Conservation (phyloP, 2,329 filamentous ascomycete genomes). For the Metarhizium sp. region DNA sequence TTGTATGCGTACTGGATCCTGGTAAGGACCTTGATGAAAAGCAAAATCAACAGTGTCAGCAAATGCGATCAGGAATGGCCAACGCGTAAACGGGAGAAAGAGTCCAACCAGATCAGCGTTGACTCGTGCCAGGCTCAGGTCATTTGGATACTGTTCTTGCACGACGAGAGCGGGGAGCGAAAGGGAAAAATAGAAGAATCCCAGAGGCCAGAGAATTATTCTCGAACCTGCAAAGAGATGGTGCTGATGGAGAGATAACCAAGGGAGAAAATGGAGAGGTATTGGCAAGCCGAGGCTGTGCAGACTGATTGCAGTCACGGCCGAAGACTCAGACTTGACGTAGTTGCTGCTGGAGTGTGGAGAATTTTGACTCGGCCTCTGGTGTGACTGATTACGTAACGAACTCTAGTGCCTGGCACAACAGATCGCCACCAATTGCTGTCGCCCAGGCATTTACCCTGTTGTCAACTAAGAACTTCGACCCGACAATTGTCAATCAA, state of each 20-base stretch:
- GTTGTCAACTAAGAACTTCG: no score
- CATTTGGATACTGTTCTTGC: conserved; percentile 10
- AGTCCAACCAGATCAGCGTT: conserved; percentile 33
- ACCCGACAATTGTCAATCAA: no score
- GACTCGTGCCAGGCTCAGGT: conserved; percentile 25
- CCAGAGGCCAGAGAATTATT: not conserved
- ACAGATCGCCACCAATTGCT: no score
- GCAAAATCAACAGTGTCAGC: conserved; percentile 23
- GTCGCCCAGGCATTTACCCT: no score
- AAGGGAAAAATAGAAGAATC: not conserved
- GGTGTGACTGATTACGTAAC: conserved; percentile 2
- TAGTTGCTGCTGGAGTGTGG: not conserved
- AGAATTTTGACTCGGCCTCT: not conserved
- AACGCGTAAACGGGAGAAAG: conserved; percentile 24
- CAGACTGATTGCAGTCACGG: not conserved
- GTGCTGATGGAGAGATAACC: not conserved
- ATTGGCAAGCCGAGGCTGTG: not conserved
- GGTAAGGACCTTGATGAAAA: conserved; percentile 5
- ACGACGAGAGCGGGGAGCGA: conserved; percentile 2
- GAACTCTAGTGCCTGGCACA: no score
- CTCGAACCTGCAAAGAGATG: not conserved
- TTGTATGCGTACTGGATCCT: conserved; percentile 14
- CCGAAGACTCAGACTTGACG: not conserved
- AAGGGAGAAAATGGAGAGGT: not conserved
- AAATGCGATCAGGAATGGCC: conserved; percentile 17